Evolutionary conservation across 2,329 filamentous ascomycete species (phyloP).

Genomic region (Alternaria triticimaculans): DNA sequence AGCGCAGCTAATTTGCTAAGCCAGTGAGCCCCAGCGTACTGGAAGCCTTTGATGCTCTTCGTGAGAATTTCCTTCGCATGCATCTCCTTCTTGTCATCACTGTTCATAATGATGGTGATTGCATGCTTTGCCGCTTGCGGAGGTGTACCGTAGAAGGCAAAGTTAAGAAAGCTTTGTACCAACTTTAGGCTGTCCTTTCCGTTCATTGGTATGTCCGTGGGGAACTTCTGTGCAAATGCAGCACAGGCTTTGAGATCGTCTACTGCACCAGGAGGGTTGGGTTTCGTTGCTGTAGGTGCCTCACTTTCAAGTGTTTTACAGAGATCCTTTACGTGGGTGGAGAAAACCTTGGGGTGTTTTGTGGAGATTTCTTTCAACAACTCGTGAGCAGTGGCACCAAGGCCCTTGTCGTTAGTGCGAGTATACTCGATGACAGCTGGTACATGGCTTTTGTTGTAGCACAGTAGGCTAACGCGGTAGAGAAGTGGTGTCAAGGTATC

Average conservation of each 20-base stretch:
- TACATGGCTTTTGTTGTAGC: conserved; percentile 95
- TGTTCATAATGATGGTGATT: conserved; percentile 84
- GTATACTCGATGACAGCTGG: conserved; percentile 88
- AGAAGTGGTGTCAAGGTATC: conserved; percentile 83
- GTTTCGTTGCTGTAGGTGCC: conserved; percentile 71
- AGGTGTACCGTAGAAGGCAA: conserved; percentile 81
- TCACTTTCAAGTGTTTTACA: conserved; percentile 85
- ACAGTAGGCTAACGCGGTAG: conserved; percentile 80
- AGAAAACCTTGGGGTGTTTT: conserved; percentile 87
- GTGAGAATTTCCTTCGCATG: conserved; percentile 83
- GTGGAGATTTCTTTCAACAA: conserved; percentile 91
- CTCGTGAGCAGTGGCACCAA: conserved; percentile 83
- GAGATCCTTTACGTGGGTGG: conserved; percentile 88
- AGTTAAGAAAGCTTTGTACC: conserved; percentile 78
- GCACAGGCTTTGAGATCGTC: conserved; percentile 94
- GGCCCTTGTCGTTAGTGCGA: conserved; percentile 78
- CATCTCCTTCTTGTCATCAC: conserved; percentile 78
- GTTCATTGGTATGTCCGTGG: conserved; percentile 74
- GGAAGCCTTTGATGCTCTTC: conserved; percentile 75
- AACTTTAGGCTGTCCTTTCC: conserved; percentile 73
- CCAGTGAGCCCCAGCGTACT: conserved; percentile 75
- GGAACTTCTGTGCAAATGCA: conserved; percentile 85
- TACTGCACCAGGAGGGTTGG: conserved; percentile 77
- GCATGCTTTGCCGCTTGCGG: conserved; percentile 90
- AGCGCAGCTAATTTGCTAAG: conserved; percentile 74